Conservation (phyloP, 139 green algal genomes). For the Auxenochlorella pyrenoidosa region DNA sequence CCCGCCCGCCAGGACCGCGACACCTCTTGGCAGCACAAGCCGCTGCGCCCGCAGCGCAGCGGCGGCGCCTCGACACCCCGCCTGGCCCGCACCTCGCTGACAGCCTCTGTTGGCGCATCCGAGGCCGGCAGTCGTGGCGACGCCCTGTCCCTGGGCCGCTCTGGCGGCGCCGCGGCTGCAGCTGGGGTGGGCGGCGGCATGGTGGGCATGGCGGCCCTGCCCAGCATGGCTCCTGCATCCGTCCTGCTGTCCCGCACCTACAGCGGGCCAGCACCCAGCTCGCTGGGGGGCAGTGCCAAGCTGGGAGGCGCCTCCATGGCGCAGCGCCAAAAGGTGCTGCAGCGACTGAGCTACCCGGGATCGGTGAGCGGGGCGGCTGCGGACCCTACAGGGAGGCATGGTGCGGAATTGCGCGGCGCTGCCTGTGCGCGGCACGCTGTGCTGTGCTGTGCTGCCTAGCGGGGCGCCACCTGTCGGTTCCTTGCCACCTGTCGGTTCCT, state of each 20-base stretch:
- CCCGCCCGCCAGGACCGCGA: neutral
- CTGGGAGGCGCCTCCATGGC: neutral
- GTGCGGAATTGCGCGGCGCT: too few species aligned
- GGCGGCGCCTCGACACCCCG: too few species aligned
- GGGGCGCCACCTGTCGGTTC: too few species aligned
- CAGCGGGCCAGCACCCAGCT: neutral
- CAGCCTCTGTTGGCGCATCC: neutral
- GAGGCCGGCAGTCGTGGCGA: neutral
- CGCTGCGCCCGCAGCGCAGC: neutral
- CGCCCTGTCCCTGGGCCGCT: neutral
- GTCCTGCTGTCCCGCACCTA: conserved; percentile 14
- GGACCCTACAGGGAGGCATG: too few species aligned
- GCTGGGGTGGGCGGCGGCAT: neutral
- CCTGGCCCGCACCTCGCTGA: neutral
- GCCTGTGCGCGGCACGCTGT: too few species aligned
- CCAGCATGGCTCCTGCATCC: neutral
- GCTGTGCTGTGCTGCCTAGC: too few species aligned
- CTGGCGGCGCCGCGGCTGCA: neutral
- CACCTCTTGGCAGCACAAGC: conserved; percentile 29
- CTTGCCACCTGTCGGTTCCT: too few species aligned
- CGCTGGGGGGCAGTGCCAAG: neutral
- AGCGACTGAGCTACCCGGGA: neutral
- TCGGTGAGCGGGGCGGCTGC: neutral
- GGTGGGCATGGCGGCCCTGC: neutral
- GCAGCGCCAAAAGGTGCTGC: conserved; percentile 1